Evolutionary conservation across 2,329 filamentous ascomycete genomes (phyloP), one percentile per base, ranked within the genome.

Genomic region (Ceratocystis cacaofunesta): DNA sequence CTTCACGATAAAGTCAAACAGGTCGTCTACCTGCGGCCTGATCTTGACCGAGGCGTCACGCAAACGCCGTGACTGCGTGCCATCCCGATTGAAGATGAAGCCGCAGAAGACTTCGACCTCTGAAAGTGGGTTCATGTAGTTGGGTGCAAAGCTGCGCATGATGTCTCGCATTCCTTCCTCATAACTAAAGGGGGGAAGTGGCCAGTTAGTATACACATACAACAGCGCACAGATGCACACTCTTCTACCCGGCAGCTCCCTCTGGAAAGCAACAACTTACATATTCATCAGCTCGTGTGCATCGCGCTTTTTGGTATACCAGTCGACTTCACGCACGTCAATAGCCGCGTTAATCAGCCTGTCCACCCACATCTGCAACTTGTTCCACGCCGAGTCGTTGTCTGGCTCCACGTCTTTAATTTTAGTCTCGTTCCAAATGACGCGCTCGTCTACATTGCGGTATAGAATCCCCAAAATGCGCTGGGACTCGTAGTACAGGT

Each of bases 401-500:
- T 61, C 67, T 10, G 62, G 70, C 6, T 69, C 70, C 3, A 73
- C 68, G 0, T 62, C 69, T 15, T 71, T 71, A 57, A 73, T 76
- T 48, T 81, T 78, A 17, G 85, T 74, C 4, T 80, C 36, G 25
- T 58, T 72, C 77, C 85, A 86, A 55, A 92, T 87, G 63, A 80
- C 79, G 58, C 79, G 78, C 72, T 94, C 89, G 69, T 95, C 84
- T 10, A 95, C 85, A 0, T 79, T 81, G 1, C 88, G 83, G 71
- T 88, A 94, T 0, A 95, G 76, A 3, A 79, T 74, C 0, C 90
- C 90, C 0, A 94, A 79, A 0, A 87, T 77, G 69, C 89, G 90
- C 0, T 83, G 70, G 1, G 86, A 90, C 41, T 73, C 74, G 72
- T 94, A 92, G 71, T 85, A 92, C 2, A 74, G 73, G 30, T 79